phyloP scores from a whole-genome alignment of 2,329 filamentous ascomycete genomes.

The Trematosphaeria pertusa region DNA sequence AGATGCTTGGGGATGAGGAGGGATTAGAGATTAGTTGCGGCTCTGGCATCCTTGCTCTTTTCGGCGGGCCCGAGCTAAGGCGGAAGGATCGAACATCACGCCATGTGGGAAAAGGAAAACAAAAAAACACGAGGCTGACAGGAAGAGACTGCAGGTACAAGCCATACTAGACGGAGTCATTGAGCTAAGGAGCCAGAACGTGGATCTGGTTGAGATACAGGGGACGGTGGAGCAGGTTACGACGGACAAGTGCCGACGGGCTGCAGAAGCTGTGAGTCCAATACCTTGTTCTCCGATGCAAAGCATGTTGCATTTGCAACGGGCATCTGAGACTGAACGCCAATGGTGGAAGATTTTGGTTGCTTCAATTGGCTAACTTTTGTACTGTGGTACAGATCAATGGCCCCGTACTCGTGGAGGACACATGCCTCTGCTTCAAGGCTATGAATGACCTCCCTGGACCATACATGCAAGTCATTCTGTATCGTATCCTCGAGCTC shows the following conservation, averaged over 20 bases:
- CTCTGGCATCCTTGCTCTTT: too few relatives aligned
- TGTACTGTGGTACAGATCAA: conserved; percentile 62
- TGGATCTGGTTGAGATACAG: conserved; percentile 90
- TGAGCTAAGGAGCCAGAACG: conserved; percentile 72
- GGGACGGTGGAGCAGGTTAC: conserved; percentile 93
- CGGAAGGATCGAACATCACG: too few relatives aligned
- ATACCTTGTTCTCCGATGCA: background rate
- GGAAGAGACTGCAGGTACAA: conserved; percentile 67
- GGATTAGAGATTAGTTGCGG: too few relatives aligned
- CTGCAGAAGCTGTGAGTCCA: conserved; percentile 73
- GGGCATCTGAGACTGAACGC: too few relatives aligned
- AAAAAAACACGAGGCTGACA: too few relatives aligned
- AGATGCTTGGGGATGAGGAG: too few relatives aligned
- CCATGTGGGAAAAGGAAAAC: too few relatives aligned
- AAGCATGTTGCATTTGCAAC: too few relatives aligned
- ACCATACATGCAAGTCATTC: conserved; percentile 81
- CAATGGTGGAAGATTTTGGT: too few relatives aligned
- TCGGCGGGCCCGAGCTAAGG: background rate
- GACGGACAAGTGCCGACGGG: conserved; percentile 81
- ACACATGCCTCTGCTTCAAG: conserved; percentile 93
- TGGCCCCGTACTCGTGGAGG: conserved; percentile 92
- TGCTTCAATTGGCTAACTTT: conserved; percentile 10
- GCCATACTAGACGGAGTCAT: conserved; percentile 79
- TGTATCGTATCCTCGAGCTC: conserved; percentile 3
- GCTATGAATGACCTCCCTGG: conserved; percentile 91